Conservation (phyloP, 768 basidiomycete species). For the Panaeolus papilionaceus region DNA sequence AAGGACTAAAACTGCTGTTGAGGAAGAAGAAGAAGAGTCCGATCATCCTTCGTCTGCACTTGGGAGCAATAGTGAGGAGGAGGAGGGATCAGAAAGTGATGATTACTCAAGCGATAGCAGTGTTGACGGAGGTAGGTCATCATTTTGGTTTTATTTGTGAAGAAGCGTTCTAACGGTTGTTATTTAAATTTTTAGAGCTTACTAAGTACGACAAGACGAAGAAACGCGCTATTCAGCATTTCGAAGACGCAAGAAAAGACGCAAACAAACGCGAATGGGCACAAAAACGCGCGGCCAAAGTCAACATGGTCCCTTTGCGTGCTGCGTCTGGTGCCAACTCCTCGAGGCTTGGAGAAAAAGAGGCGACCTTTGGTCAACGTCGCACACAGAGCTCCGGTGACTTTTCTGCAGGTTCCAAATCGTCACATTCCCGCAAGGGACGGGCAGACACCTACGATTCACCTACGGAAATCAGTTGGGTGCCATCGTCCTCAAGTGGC, state of each 20-base stretch:
- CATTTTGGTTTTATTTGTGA: slow-evolving; percentile 18
- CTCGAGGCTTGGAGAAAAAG: slow-evolving; percentile 43
- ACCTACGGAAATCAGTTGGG: slow-evolving; percentile 86
- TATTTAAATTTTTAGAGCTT: slow-evolving; percentile 39
- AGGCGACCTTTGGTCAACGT: slow-evolving; percentile 77
- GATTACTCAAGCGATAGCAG: slow-evolving; percentile 44
- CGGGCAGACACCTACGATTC: slow-evolving; percentile 52
- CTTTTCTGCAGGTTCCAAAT: slow-evolving; percentile 4
- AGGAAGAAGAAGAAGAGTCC: slow-evolving; percentile 89
- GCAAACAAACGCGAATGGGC: slow-evolving; percentile 48
- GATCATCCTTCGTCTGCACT: slow-evolving; percentile 71
- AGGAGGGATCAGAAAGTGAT: slow-evolving; percentile 25
- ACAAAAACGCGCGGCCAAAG: slow-evolving; percentile 53
- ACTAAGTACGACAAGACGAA: slow-evolving; percentile 46
- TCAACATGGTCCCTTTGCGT: slow-evolving; percentile 73
- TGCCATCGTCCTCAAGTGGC: slow-evolving; percentile 58
- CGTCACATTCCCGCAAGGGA: slow-evolving; percentile 8
- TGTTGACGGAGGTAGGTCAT: slow-evolving; percentile 58
- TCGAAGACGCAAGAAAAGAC: slow-evolving; percentile 37
- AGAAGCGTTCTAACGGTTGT: background rate
- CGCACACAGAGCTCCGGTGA: slow-evolving; percentile 34
- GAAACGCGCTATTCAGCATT: slow-evolving; percentile 8
- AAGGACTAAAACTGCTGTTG: slow-evolving; percentile 58
- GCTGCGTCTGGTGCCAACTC: slow-evolving; percentile 41
- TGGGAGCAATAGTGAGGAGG: slow-evolving; percentile 43